Conservation (phyloP, 2,329 filamentous ascomycete genomes). For the Berkeleyomyces basicola region DNA sequence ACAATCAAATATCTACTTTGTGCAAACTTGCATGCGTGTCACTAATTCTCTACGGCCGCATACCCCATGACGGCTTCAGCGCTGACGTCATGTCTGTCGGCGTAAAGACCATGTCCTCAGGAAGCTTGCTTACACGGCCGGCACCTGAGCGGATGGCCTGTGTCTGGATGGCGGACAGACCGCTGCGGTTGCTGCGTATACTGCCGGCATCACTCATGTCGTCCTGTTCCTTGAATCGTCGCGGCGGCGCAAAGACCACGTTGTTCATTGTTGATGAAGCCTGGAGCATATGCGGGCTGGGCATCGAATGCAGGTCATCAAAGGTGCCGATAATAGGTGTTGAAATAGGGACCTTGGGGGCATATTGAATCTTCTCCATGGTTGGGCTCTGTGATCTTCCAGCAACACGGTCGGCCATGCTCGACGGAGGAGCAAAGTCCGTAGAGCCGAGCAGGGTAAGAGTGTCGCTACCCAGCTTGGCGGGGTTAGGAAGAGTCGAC, state of each 20-base stretch:
- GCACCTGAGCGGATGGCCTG: slow-evolving; percentile 65
- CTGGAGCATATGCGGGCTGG: slow-evolving; percentile 69
- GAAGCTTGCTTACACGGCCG: slow-evolving; percentile 72
- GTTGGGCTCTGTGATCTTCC: slow-evolving; percentile 51
- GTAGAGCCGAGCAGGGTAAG: slow-evolving; percentile 51
- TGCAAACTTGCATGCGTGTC: slow-evolving; percentile 2
- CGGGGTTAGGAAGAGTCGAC: slow-evolving; percentile 65
- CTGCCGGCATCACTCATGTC: slow-evolving; percentile 52
- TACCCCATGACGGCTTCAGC: slow-evolving; percentile 43
- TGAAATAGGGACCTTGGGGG: slow-evolving; percentile 52
- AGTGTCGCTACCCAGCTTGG: slow-evolving; percentile 66
- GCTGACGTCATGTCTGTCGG: slow-evolving; percentile 45
- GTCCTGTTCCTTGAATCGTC: slow-evolving; percentile 46
- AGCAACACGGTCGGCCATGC: slow-evolving; percentile 47
- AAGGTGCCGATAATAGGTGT: slow-evolving; percentile 71
- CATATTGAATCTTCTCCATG: slow-evolving; percentile 54
- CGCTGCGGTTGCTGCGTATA: slow-evolving; percentile 48
- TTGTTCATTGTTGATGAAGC: slow-evolving; percentile 65
- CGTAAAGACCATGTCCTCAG: slow-evolving; percentile 66
- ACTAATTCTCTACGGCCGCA: slow-evolving; percentile 27
- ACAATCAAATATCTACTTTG: slow-evolving; percentile 7
- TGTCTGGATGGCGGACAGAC: slow-evolving; percentile 53
- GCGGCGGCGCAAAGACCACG: slow-evolving; percentile 67
- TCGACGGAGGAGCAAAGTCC: slow-evolving; percentile 73
- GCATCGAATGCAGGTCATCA: slow-evolving; percentile 70